A percentile compares a stretch with the other conserved stretches of the same genome.
Conservation (phyloP, 1,284 basidiomycete genomes). For the Ustilago loliicola region DNA sequence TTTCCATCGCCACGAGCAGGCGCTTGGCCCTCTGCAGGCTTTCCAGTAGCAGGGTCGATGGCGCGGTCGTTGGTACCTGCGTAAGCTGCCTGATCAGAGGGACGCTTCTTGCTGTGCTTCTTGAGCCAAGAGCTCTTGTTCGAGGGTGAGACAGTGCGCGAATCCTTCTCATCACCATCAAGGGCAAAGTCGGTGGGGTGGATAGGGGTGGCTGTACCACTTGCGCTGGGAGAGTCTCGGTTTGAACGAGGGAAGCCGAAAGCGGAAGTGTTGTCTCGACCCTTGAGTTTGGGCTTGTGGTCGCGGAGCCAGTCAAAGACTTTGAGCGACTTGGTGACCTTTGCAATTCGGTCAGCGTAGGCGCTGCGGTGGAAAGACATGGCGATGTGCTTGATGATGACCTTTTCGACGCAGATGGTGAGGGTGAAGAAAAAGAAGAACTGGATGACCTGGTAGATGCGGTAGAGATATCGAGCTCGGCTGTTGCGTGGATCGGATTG, state of each 20-base stretch:
- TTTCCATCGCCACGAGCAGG: constrained; percentile 47
- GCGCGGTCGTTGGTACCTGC: constrained; percentile 24
- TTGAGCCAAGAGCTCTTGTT: constrained; percentile 52
- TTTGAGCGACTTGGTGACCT: constrained; percentile 75
- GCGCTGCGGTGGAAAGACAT: constrained; percentile 79
- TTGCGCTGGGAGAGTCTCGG: constrained; percentile 40
- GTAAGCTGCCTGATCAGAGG: constrained; percentile 31
- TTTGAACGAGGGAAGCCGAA: constrained; percentile 71
- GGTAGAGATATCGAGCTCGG: constrained; percentile 60
- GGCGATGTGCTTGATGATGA: constrained; percentile 66
- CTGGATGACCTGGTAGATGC: constrained; percentile 67
- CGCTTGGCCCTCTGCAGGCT: constrained; percentile 41
- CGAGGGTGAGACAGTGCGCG: constrained; percentile 20
- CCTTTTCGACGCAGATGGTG: constrained; percentile 64
- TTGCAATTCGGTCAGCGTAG: constrained; percentile 79
- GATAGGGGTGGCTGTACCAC: constrained; percentile 39
- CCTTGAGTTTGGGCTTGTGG: constrained; percentile 76
- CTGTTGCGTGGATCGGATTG: constrained; percentile 40
- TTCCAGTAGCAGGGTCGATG: constrained; percentile 40
- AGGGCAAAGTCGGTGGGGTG: constrained; percentile 35
- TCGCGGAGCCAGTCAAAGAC: constrained; percentile 80
- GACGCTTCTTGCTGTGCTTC: constrained; percentile 62
- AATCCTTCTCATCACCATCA: constrained; percentile 16
- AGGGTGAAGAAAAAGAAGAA: constrained; percentile 68
- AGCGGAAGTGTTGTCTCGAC: constrained; percentile 71